Percentiles rank a stretch among this genome's conserved stretches.
phyloP scores from a whole-genome alignment of 495 filamentous ascomycete genomes.

The Lophiostoma macrostomum region DNA sequence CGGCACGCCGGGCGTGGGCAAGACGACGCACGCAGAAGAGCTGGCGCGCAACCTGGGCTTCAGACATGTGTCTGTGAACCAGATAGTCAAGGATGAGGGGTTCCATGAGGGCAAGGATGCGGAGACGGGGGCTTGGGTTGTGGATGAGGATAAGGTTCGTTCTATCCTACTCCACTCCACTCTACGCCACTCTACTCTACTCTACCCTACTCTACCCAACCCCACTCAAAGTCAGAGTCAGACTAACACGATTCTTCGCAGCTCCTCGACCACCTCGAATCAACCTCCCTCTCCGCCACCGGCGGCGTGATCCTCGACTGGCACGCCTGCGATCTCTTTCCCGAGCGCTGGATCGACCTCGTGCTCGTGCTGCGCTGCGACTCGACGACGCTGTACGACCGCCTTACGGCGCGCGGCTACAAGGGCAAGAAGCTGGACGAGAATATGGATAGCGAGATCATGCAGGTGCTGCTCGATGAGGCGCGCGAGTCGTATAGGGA shows the following conservation, averaged over 20 bases:
- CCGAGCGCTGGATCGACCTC: slow-evolving; percentile 89
- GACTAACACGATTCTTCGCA: slow-evolving; percentile 37
- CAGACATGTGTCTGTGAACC: slow-evolving; percentile 82
- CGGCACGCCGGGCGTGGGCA: slow-evolving; percentile 92
- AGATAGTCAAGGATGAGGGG: slow-evolving; percentile 77
- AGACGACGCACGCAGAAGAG: slow-evolving; percentile 81
- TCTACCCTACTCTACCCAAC: no score
- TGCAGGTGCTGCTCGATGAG: slow-evolving; percentile 89
- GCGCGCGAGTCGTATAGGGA: slow-evolving; percentile 81
- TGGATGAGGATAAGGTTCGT: slow-evolving; percentile 89
- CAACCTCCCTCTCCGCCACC: slow-evolving; percentile 57
- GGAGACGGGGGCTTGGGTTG: slow-evolving; percentile 81
- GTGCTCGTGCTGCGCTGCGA: slow-evolving; percentile 87
- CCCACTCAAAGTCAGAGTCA: no score
- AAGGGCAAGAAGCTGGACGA: slow-evolving; percentile 85
- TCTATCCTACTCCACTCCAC: background rate
- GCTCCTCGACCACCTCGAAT: slow-evolving; percentile 87
- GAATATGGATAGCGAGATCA: slow-evolving; percentile 96
- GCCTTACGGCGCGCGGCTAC: slow-evolving; percentile 73
- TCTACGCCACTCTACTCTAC: no score
- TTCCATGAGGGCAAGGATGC: slow-evolving; percentile 86
- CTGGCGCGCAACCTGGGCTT: slow-evolving; percentile 72
- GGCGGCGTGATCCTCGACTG: slow-evolving; percentile 95
- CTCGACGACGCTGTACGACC: slow-evolving; percentile 77
- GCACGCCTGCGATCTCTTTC: slow-evolving; percentile 97